Evolutionary conservation across 306 rosid genomes (phyloP), one percentile per base, ranked within the genome.

Genomic region (Pterocarpus macrocarpus): DNA sequence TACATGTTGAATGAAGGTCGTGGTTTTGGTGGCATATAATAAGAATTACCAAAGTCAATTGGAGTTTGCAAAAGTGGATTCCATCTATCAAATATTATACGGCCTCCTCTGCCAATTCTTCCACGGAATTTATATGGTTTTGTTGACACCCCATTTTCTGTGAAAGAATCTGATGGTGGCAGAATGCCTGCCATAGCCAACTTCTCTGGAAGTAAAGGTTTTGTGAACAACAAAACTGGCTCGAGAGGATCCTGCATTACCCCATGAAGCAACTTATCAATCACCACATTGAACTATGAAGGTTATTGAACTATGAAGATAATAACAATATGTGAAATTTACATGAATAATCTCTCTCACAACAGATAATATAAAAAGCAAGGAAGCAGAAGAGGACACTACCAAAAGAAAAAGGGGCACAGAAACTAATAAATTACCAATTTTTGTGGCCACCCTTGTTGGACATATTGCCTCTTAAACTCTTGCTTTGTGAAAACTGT

Each of bases 61-160:
- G 93, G 92, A 16, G 94, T 88, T 59, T 90, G 99, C 98, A 90
- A 53, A 80, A 93, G 88, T 1, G 96, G 93, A 84, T 95, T 95
- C 96, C 93, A 95, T 74, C 97, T 79, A 71, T 95, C 99, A 73
- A 93, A 95, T 87, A 95, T 85, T 82, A 95, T 87, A 17, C 98
- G 91, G 80, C 99, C 99, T 13, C 99, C 99, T 41, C 98, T 90
- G 73, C 99, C 99, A 15, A 95, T 87, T 87, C 99, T 87, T 53
- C 99, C 99, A 0, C 89, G 93, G 56, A 83, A 86, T 82, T 80
- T 95, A 83, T 65, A 85, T 4, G 96, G 68, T 79, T 89, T n/a
- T 50, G 61, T 16, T 7, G 98, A 77, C 47, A 81, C 86, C 55
- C 92, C 92, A 68, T 86, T 85, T 79, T 79, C 84, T 15, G 84